A percentile compares a stretch with the other conserved stretches of the same genome.
These are phyloP conservation scores for Venturia pyrina DNA, from an alignment of 2,329 filamentous ascomycete species.

Conservation along the genomic window DNA sequence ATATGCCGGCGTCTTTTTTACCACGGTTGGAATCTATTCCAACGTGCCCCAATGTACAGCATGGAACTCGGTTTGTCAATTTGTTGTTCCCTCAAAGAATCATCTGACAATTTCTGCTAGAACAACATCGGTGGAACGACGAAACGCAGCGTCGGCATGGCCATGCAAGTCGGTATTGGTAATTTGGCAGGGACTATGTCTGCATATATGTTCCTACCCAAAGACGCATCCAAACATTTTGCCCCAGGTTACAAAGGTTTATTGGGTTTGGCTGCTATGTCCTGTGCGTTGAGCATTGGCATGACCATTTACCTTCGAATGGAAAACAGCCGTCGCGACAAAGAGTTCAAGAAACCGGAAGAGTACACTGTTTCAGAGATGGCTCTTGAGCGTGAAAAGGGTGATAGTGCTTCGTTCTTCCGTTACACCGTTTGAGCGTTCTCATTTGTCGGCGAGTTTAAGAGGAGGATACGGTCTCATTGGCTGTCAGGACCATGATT, in stretches of 20 bases:
- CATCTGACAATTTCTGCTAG: constrained; percentile 14
- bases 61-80: constrained; percentile 37
- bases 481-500: not conserved
- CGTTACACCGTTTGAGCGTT: constrained; percentile 24
- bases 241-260: constrained; percentile 37
- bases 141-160: constrained; percentile 47
- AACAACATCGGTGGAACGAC: constrained; percentile 48
- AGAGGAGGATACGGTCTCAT: not conserved
- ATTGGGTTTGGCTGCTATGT: constrained; percentile 37
- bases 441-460: not conserved
- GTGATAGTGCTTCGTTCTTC: constrained; percentile 44
- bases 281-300: constrained; percentile 38
- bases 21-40: constrained; percentile 40
- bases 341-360: constrained; percentile 31
- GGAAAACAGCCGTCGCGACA: constrained; percentile 47
- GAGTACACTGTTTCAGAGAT: constrained; percentile 38
- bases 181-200: constrained; percentile 39
- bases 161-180: constrained; percentile 45
- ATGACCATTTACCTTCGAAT: constrained; percentile 49
- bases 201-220: constrained; percentile 38
- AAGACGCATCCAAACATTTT: constrained; percentile 32
- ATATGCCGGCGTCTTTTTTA: constrained; percentile 33
- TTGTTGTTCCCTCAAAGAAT: not conserved
- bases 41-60: constrained; percentile 47
- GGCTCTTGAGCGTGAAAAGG: constrained; percentile 41